Evolutionary conservation across 371 early-diverging fungal genomes (phyloP), one percentile per base, ranked within the genome.

Genomic region (Conidiobolus incongruus): DNA sequence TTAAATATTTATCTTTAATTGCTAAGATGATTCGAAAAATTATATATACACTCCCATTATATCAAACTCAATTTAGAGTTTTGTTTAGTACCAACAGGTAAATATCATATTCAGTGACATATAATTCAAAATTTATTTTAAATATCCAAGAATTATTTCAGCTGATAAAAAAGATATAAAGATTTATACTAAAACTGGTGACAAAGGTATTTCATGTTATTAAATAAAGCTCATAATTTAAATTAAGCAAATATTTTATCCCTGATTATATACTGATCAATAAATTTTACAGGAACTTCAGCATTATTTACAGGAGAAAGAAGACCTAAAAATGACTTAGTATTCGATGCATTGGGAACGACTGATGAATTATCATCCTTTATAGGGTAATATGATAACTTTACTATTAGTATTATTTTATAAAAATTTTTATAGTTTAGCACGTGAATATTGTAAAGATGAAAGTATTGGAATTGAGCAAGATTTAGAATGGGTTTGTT

Each of bases 171-270:
- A 36, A 20, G 4, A 7, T 31, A 42, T 32, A 13, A 29, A 32
- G 54, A 77, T 93, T 33, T 93, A 93, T 60, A 93, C 94, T 6
- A 70, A 80, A 24, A 93, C 91, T 0, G 94, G 92, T 15, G 94
- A 93, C 63, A 81, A 81, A 67, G 93, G 91, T 73, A 48, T 10
- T n/a, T 4, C 11, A 21, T 21, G 16, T 23, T 15, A 10, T 11
- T 52, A 31, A 15, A n/a, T 7, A 20, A 42, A n/a, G 2, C 1
- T 1, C n/a, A n/a, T n/a, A n/a, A n/a, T n/a, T n/a, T n/a, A n/a
- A n/a, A n/a, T n/a, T n/a, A n/a, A n/a, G n/a, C n/a, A n/a, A n/a
- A n/a, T n/a, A n/a, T n/a, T 29, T 15, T 16, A 28, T 47, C 13
- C 46, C 22, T 39, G 11, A 19, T 28, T 48, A 32, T 35, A 31